Base-by-base conservation (phyloP, 2,329 filamentous ascomycete species). In the Ophiostoma ulmi region DNA sequence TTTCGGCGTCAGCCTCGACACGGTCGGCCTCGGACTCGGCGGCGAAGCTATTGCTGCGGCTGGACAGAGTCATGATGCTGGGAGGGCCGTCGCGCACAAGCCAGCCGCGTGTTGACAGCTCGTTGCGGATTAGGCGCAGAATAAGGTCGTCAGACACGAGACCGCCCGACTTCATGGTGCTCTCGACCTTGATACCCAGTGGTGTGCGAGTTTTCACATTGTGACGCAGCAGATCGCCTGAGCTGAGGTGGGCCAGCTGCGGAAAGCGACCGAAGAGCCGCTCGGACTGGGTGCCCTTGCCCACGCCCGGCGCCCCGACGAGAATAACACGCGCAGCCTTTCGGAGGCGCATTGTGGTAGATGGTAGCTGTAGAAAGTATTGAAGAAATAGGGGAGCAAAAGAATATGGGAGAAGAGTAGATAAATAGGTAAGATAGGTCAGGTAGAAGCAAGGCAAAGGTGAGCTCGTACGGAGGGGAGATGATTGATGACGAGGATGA, bases 201-300 rank as follows among this genome's bases (percentile, higher is more conserved):
- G 92, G 88, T 20, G 94, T 97, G 78, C 89, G 88, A 71, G 89
- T 90, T 81, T 95, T 91, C 77, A 99, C 94, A 90, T 98, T 97
- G 78, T 93, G 89, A 73, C 95, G 90, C 72, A 99, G 83, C 20
- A 99, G 83, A 80, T 99, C 94, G 73, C 95, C 95, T 4, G 95
- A 97, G 80, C 93, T 97, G 80, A 99, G 94, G 22, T 93, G 90
- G 69, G 92, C 91, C 66, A 99, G 84, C 77, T 97, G 91, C 3
- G 94, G 92, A 78, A 95, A 99, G 75, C 91, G 89, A 75, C 89
- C 84, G 75, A 98, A 89, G 73, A 99, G 84, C 73, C 95, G 89
- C 80, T 97, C 92, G 69, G 92, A 93, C 83, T 99, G 95, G 3
- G 95, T 99, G 73, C 94, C 95, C 80, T 99, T 99, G 73, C 95